Evolutionary conservation across 306 rosid genomes (phyloP), one percentile per base, ranked within the genome.

Genomic region (Arachis hypogaea): DNA sequence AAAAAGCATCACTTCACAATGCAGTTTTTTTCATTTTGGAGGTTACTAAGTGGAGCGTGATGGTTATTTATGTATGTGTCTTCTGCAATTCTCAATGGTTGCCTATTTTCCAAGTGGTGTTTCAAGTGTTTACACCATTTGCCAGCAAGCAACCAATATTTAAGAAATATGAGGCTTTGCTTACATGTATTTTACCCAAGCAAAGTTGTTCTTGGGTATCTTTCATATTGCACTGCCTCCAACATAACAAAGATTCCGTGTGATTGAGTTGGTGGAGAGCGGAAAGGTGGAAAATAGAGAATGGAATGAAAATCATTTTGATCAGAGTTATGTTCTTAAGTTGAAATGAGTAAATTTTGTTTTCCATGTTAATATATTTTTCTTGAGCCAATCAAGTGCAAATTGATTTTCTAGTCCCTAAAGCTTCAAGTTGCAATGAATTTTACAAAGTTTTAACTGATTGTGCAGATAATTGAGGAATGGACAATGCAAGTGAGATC

Each of bases 401-500:
- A 69, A 69, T 22, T 56, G 66, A 63, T 46, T 75, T 61, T 69
- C 63, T 30, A 40, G 43, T 57, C 43, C 52, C 65, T 28, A 14
- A 30, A 50, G 16, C 56, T 12, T 69, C 41, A 22, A 50, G 10
- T 11, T 68, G 77, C 77, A 46, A 77, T 59, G 54, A 45, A 55
- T 68, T 70, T 70, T 42, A 66, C 41, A 55, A 62, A 61, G 47
- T 73, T 73, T 69, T 69, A 41, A 74, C 55, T 65, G 70, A 77
- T 33, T 47, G 11, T 82, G 84, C 87, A 93, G 98, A 76, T 93
- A 64, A 87, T 81, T 73, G 94, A 89, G 68, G 98, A 93, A 86
- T 93, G 98, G 98, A 84, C 89, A 14, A 74, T 59, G 49, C 98
- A 91, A 89, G 85, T 89, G 75, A 84, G 88, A 82, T 85, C 98